Percentiles rank a stretch among this genome's conserved stretches.
These are phyloP conservation scores for Ophiostoma ips DNA, from an alignment of 2,329 filamentous ascomycete genomes.

Conservation along the genomic window DNA sequence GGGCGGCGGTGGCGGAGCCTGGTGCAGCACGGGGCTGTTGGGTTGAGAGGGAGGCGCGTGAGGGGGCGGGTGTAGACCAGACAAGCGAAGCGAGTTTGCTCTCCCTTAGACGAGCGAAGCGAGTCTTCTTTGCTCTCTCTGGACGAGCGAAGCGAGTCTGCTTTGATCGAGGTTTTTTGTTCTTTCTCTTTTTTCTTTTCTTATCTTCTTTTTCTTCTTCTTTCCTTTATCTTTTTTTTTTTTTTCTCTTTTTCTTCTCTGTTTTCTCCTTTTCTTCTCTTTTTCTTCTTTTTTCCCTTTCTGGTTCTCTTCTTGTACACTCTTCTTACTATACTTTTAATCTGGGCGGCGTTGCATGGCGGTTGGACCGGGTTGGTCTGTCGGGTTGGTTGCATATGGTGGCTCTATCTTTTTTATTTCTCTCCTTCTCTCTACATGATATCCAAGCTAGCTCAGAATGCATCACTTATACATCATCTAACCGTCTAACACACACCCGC, in stretches of 20 bases:
- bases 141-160: too few species aligned
- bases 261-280: background rate
- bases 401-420: background rate
- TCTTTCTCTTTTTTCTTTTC: background rate
- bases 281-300: background rate
- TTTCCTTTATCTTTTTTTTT: background rate
- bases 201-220: background rate
- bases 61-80: conserved; percentile 1
- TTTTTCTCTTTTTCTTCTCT: background rate
- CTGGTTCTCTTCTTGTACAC: background rate
- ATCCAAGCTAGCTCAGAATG: background rate
- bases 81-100: too few species aligned
- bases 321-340: conserved; percentile 3
- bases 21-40: conserved; percentile 43
- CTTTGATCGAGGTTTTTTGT: background rate
- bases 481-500: conserved; percentile 48
- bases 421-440: background rate
- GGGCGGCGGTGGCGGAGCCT: conserved; percentile 50
- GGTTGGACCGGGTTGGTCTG: too few species aligned
- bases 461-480: too few species aligned
- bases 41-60: conserved; percentile 31
- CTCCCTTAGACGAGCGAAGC: too few species aligned
- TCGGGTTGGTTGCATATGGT: background rate
- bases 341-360: background rate
- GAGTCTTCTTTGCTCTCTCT: too few species aligned